phyloP scores from a whole-genome alignment of 2,329 filamentous ascomycete genomes.

The Lasiodiplodia sp. region DNA sequence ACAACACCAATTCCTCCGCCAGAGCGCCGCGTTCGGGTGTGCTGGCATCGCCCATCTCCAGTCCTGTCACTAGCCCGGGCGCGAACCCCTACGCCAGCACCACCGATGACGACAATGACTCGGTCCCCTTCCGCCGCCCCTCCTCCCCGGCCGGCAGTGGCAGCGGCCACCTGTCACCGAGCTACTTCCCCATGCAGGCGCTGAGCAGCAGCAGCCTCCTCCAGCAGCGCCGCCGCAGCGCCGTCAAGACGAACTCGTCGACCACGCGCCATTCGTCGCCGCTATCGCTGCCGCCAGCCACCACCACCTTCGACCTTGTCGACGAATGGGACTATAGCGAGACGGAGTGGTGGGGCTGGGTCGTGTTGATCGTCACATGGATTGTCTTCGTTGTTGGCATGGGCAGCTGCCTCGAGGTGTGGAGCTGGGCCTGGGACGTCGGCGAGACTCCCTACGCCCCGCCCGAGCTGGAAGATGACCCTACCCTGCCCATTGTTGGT shows the following conservation, averaged over 20 bases:
- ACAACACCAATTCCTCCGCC: slow-evolving; percentile 22
- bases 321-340: slow-evolving; percentile 89
- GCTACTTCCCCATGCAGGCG: slow-evolving; percentile 47
- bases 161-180: slow-evolving; percentile 46
- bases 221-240: slow-evolving; percentile 41
- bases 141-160: slow-evolving; percentile 33
- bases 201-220: slow-evolving; percentile 35
- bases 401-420: slow-evolving; percentile 92
- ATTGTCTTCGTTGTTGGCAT: slow-evolving; percentile 95
- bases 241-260: slow-evolving; percentile 32
- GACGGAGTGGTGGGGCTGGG: slow-evolving; percentile 98
- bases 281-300: slow-evolving; percentile 30
- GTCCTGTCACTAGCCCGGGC: slow-evolving; percentile 54
- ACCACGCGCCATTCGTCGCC: slow-evolving; percentile 30
- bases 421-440: slow-evolving; percentile 99
- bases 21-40: slow-evolving; percentile 41
- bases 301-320: slow-evolving; percentile 34
- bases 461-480: slow-evolving; percentile 93
- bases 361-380: slow-evolving; percentile 90
- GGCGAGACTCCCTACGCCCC: slow-evolving; percentile 95
- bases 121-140: slow-evolving; percentile 65
- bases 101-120: slow-evolving; percentile 80
- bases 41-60: slow-evolving; percentile 48
- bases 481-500: slow-evolving; percentile 91
- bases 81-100: slow-evolving; percentile 70